These are phyloP conservation scores for Pulveroboletus frians DNA, from an alignment of 768 basidiomycete genomes.

Conservation along the genomic window DNA sequence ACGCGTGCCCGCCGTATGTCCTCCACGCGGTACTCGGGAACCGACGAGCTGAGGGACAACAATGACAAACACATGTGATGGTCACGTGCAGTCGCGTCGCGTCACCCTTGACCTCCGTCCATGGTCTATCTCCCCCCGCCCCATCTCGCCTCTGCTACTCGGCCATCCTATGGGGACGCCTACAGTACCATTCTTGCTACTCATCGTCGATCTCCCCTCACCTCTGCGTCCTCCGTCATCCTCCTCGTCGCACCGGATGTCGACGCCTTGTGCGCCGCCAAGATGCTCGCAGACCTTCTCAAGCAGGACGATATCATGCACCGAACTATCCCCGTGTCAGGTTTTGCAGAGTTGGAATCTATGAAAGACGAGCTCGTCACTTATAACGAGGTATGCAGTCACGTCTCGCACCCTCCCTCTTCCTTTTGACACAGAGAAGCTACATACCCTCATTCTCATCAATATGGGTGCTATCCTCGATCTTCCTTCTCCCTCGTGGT, in stretches of 20 bases:
- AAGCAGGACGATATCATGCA: constrained; percentile 93
- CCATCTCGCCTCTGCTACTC: constrained; percentile 52
- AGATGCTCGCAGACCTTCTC: constrained; percentile 85
- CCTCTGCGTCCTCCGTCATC: constrained; percentile 78
- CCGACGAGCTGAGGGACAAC: constrained; percentile 15
- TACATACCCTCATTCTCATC: constrained; percentile 85
- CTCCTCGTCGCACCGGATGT: constrained; percentile 87
- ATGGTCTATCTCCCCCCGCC: constrained; percentile 75
- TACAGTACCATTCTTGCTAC: constrained; percentile 68
- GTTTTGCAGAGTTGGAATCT: constrained; percentile 68
- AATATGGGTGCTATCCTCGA: constrained; percentile 91
- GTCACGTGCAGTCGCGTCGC: constrained; percentile 13
- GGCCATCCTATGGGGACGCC: constrained; percentile 65
- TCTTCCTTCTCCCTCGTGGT: constrained; percentile 67
- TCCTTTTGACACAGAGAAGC: constrained; percentile 35
- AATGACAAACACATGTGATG: constrained; percentile 11
- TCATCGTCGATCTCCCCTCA: constrained; percentile 66
- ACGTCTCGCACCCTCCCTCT: not conserved
- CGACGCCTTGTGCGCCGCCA: constrained; percentile 86
- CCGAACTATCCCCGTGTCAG: constrained; percentile 83
- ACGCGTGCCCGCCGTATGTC: constrained; percentile 27
- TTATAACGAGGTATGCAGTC: constrained; percentile 57
- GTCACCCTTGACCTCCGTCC: not conserved
- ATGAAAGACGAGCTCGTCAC: constrained; percentile 61
- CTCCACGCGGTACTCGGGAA: constrained; percentile 21